Percentiles rank a stretch among this genome's conserved stretches.
Conservation (phyloP, 2,329 filamentous ascomycete species). For the Fusarium sublunatum region DNA sequence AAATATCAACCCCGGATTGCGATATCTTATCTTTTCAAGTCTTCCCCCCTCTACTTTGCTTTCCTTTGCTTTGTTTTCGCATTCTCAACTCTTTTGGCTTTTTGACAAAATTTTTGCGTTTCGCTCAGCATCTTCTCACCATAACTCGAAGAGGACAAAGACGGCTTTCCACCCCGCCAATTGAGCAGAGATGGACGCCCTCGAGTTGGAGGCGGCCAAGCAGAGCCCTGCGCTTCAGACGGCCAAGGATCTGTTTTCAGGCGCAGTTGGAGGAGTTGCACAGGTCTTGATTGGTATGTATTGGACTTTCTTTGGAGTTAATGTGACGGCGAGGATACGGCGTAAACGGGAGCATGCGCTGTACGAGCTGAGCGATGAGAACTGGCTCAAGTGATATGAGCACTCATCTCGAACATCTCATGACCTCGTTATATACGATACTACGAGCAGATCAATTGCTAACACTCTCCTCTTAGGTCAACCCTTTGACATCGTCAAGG, state of each 20-base stretch:
- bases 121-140: neutral
- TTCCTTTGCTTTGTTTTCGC: neutral
- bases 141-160: neutral
- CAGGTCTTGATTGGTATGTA: slow-evolving; percentile 87
- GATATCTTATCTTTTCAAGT: slow-evolving; percentile 32
- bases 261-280: slow-evolving; percentile 90
- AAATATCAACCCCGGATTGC: slow-evolving; percentile 42
- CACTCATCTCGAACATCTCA: slow-evolving; percentile 21
- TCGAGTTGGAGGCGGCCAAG: slow-evolving; percentile 51
- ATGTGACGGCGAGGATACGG: neutral
- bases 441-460: slow-evolving; percentile 1
- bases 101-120: neutral
- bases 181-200: slow-evolving; percentile 46
- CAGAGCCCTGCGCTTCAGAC: slow-evolving; percentile 65
- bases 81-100: slow-evolving; percentile 9
- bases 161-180: slow-evolving; percentile 7
- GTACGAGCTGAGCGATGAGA: neutral
- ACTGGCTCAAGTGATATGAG: slow-evolving; percentile 12
- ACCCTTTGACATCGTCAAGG: slow-evolving; percentile 94
- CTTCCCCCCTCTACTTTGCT: neutral
- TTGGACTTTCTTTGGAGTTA: neutral
- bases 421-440: neutral
- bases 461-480: slow-evolving; percentile 62
- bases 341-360: slow-evolving; percentile 53
- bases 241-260: slow-evolving; percentile 89